Percentiles rank a stretch among this genome's conserved stretches.
Evolutionary conservation across 1,284 basidiomycete species (phyloP).

Genomic region (Polyporus tsugae): DNA sequence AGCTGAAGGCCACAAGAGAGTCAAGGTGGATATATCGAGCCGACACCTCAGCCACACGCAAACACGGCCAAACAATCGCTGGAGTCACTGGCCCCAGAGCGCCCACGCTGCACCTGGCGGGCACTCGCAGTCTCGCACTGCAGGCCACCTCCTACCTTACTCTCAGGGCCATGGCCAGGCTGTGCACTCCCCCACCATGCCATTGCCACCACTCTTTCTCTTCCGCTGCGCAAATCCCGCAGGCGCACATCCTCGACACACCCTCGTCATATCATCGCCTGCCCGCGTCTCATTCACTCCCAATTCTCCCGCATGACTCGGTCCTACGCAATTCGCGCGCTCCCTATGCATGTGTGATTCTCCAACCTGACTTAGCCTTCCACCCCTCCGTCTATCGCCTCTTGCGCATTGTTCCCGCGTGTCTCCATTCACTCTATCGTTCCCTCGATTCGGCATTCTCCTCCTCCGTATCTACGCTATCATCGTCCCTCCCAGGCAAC

Average conservation of each 20-base stretch:
- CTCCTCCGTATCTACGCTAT: constrained; percentile 9
- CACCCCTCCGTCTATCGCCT: constrained; percentile 11
- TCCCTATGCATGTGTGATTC: constrained; percentile 14
- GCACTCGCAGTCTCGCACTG: constrained; percentile 3
- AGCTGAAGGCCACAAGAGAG: constrained; percentile 36
- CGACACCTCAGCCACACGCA: constrained; percentile 33
- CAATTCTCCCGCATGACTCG: constrained; percentile 32
- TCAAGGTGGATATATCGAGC: constrained; percentile 36
- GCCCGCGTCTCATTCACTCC: constrained; percentile 15
- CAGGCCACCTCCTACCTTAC: constrained; percentile 9
- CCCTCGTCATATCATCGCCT: constrained; percentile 16
- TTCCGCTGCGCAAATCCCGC: constrained; percentile 2
- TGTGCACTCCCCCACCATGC: constrained; percentile 5
- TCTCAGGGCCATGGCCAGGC: constrained; percentile 9
- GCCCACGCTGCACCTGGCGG: constrained; percentile 2
- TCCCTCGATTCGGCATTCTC: constrained; percentile 5
- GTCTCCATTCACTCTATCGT: constrained; percentile 16
- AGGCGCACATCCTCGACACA: neutral
- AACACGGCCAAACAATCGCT: constrained; percentile 33
- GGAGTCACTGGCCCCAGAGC: constrained; percentile 35
- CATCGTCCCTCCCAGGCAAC: constrained; percentile 20
- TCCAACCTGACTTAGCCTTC: constrained; percentile 13
- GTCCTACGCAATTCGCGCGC: constrained; percentile 8
- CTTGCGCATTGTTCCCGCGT: constrained; percentile 23
- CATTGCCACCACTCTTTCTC: neutral